phyloP scores from a whole-genome alignment of 2,329 filamentous ascomycete species.

The Fusarium paranaense region DNA sequence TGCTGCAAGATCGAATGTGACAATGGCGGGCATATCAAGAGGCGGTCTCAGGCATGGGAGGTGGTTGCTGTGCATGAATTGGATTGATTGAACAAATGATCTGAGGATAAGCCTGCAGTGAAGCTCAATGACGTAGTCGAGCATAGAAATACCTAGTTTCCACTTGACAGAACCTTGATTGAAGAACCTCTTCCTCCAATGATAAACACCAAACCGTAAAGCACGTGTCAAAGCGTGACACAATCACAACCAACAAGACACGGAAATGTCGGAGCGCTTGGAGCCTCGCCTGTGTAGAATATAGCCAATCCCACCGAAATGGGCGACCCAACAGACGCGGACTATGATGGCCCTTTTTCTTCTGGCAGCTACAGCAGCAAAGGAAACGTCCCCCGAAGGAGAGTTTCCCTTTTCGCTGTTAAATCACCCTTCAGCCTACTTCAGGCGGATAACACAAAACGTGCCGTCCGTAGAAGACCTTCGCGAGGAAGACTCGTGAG shows the following conservation, averaged over 20 bases:
- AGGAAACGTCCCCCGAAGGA: slow-evolving; percentile 10
- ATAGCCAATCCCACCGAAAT: slow-evolving; percentile 30
- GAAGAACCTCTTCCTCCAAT: background rate
- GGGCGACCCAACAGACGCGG: slow-evolving; percentile 55
- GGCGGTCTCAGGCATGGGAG: background rate
- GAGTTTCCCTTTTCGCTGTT: background rate
- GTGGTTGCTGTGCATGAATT: slow-evolving; percentile 15
- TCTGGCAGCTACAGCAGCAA: slow-evolving; percentile 56
- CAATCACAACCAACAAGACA: background rate
- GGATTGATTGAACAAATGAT: background rate
- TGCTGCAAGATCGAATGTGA: background rate
- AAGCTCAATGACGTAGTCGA: slow-evolving; percentile 34
- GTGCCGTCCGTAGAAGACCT: slow-evolving; percentile 50
- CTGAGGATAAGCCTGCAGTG: background rate
- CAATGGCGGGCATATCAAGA: slow-evolving; percentile 3
- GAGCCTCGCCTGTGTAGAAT: slow-evolving; percentile 63
- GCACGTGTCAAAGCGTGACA: slow-evolving; percentile 11
- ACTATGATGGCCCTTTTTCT: slow-evolving; percentile 65
- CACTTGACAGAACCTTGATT: slow-evolving; percentile 33
- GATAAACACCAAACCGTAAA: background rate
- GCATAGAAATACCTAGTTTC: slow-evolving; percentile 9
- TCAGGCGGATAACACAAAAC: slow-evolving; percentile 52
- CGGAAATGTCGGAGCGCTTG: slow-evolving; percentile 60
- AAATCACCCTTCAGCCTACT: slow-evolving; percentile 50
- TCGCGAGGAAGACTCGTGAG: slow-evolving; percentile 50